A percentile compares a stretch with the other conserved stretches of the same genome.
Conservation (phyloP, 2,329 filamentous ascomycete genomes). For the Beauveria brongniartii region DNA sequence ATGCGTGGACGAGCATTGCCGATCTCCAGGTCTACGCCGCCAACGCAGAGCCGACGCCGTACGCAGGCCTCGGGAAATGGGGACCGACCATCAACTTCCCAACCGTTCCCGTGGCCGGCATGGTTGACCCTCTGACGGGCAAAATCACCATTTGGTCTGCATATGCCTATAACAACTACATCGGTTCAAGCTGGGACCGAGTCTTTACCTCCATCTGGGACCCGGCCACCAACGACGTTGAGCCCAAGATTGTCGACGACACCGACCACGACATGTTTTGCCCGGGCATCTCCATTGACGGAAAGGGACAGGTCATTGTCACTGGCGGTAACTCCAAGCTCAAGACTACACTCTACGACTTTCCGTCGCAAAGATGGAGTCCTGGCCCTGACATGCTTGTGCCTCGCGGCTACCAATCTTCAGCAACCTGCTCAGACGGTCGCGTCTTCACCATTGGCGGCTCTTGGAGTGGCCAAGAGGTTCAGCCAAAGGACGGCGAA, state of each 20-base stretch:
- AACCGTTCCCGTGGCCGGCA: slow-evolving; percentile 26
- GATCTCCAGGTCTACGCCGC: slow-evolving; percentile 25
- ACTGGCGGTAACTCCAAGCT: slow-evolving; percentile 43
- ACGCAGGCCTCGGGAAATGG: slow-evolving; percentile 23
- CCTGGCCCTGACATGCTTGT: slow-evolving; percentile 35
- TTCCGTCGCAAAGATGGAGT: slow-evolving; percentile 29
- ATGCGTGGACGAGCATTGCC: slow-evolving; percentile 24
- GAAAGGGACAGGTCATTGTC: slow-evolving; percentile 41
- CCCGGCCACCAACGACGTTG: slow-evolving; percentile 22
- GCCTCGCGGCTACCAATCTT: slow-evolving; percentile 44
- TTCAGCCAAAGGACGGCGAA: slow-evolving; percentile 46
- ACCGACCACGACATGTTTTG: slow-evolving; percentile 50
- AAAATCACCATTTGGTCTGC: slow-evolving; percentile 21
- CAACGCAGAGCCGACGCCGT: slow-evolving; percentile 17
- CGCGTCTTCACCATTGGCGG: slow-evolving; percentile 52
- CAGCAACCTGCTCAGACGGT: slow-evolving; percentile 42
- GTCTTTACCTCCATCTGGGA: slow-evolving; percentile 22
- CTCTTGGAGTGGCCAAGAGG: slow-evolving; percentile 35
- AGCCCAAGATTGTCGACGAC: slow-evolving; percentile 21
- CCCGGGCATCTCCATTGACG: slow-evolving; percentile 43
- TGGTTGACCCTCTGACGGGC: slow-evolving; percentile 19
- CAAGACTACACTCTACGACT: slow-evolving; percentile 41
- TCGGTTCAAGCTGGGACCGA: slow-evolving; percentile 9
- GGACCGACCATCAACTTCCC: slow-evolving; percentile 28
- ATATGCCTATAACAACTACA: slow-evolving; percentile 13